A percentile compares a stretch with the other conserved stretches of the same genome.
Evolutionary conservation across 805 yeast genomes (phyloP).

Genomic region (Candida ortonii): DNA sequence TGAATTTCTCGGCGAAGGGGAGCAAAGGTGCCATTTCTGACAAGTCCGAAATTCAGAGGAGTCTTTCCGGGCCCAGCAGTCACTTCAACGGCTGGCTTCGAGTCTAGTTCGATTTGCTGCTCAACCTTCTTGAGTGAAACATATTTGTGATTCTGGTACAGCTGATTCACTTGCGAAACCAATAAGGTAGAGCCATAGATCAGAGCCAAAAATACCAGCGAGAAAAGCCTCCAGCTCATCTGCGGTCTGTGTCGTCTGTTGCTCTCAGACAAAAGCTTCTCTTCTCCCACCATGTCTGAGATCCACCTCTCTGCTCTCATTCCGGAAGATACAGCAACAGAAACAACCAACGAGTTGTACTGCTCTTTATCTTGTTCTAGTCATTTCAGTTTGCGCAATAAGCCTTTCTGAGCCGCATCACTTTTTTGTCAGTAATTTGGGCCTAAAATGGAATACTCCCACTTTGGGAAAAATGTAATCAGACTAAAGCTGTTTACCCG

Average conservation of each 20-base stretch:
- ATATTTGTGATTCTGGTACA: constrained; percentile 15
- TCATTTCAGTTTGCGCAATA: no score
- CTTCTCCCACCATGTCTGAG: constrained; percentile 7
- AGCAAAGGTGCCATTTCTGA: constrained; percentile 54
- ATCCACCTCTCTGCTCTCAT: no score
- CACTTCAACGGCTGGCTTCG: constrained; percentile 3
- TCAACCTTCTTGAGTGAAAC: no score
- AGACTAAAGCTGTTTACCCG: no score
- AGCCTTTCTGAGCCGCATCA: no score
- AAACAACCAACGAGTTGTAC: no score
- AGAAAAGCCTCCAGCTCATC: constrained; percentile 10
- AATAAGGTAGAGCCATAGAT: constrained; percentile 27
- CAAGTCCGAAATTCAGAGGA: constrained; percentile 40
- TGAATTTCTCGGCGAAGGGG: constrained; percentile 57
- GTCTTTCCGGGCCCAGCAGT: constrained; percentile 12
- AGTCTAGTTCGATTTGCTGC: no score
- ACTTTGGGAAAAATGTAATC: no score
- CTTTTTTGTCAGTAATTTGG: no score
- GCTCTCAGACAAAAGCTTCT: constrained; percentile 4
- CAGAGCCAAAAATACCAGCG: constrained; percentile 12
- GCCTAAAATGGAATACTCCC: no score
- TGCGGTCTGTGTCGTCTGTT: constrained; percentile 3
- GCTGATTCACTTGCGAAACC: constrained; percentile 18
- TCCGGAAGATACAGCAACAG: no score
- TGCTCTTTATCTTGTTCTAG: no score